These are phyloP conservation scores for Aspergillus phoenicis DNA, from an alignment of 2,329 filamentous ascomycete genomes.

Conservation along the genomic window DNA sequence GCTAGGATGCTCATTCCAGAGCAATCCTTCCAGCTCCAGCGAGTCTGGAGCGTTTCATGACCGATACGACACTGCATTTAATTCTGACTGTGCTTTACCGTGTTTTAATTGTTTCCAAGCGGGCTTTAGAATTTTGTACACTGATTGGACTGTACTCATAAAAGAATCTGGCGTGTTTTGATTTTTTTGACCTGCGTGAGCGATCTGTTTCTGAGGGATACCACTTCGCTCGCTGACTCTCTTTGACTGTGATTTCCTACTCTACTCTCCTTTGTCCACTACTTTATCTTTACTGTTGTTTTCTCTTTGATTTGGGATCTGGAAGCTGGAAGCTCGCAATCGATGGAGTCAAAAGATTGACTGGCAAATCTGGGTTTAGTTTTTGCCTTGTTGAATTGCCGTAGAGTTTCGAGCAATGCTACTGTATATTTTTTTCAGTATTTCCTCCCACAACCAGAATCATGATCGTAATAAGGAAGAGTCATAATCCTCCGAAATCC, in stretches of 20 bases:
- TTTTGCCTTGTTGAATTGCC: neutral
- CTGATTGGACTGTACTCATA: constrained; percentile 26
- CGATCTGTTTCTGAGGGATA: constrained; percentile 31
- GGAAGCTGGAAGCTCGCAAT: constrained; percentile 2
- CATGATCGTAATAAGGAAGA: neutral
- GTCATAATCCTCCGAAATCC: constrained; percentile 3
- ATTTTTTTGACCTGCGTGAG: constrained; percentile 13
- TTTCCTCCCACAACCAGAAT: too few species aligned
- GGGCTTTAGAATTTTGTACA: constrained; percentile 29
- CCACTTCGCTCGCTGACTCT: constrained; percentile 30
- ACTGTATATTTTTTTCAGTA: neutral
- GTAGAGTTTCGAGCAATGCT: constrained; percentile 3
- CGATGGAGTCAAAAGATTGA: neutral
- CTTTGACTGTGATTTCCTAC: constrained; percentile 20
- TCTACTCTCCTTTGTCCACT: constrained; percentile 20
- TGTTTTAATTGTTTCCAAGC: constrained; percentile 25
- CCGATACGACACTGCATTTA: constrained; percentile 26
- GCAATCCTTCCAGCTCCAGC: constrained; percentile 15
- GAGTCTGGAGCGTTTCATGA: constrained; percentile 24
- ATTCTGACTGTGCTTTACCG: constrained; percentile 15
- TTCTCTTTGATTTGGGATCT: constrained; percentile 9
- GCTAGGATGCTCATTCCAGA: neutral
- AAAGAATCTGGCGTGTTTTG: constrained; percentile 29
- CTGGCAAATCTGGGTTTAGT: neutral
- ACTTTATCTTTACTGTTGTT: constrained; percentile 9